Evolutionary conservation across 345 rosid species (phyloP).

Genomic region (Hypericum perforatum): DNA sequence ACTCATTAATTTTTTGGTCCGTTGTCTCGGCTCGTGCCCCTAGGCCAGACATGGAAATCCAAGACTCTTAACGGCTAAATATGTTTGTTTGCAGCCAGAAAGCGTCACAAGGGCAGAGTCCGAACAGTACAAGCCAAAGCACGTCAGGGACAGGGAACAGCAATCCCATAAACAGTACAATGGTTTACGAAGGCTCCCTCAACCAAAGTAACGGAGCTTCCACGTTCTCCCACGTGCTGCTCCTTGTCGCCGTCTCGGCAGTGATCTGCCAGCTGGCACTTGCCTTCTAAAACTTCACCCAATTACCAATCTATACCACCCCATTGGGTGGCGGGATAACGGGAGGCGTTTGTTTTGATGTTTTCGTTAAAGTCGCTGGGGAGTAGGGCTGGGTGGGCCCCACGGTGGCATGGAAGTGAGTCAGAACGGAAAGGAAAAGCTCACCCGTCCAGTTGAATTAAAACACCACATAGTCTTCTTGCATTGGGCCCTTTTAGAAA

Average conservation of each 20-base stretch:
- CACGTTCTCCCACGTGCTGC: constrained; percentile 13
- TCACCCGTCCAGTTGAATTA: neutral
- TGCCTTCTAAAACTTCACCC: constrained; percentile 24
- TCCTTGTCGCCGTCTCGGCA: constrained; percentile 17
- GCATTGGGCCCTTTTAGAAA: too few relatives aligned
- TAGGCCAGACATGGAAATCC: too few relatives aligned
- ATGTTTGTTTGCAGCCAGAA: constrained; percentile 45
- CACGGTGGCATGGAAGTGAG: constrained; percentile 23
- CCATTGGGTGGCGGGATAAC: neutral
- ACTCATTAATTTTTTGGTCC: too few relatives aligned
- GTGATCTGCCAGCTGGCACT: constrained; percentile 35
- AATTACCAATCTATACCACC: neutral
- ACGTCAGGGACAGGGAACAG: neutral
- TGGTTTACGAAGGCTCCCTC: constrained; percentile 66
- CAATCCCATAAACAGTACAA: constrained; percentile 22
- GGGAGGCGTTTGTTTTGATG: neutral
- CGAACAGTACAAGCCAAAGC: constrained; percentile 6
- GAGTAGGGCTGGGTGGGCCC: too few relatives aligned
- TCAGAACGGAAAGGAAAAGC: constrained; percentile 26
- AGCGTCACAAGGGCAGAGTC: constrained; percentile 40
- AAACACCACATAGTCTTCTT: neutral
- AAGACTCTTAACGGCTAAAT: constrained; percentile 18
- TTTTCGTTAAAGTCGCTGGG: too few relatives aligned
- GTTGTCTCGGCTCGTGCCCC: too few relatives aligned
- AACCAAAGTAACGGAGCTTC: constrained; percentile 28